Conservation (phyloP, 306 rosid genomes). For the Dalbergia cultrata region DNA sequence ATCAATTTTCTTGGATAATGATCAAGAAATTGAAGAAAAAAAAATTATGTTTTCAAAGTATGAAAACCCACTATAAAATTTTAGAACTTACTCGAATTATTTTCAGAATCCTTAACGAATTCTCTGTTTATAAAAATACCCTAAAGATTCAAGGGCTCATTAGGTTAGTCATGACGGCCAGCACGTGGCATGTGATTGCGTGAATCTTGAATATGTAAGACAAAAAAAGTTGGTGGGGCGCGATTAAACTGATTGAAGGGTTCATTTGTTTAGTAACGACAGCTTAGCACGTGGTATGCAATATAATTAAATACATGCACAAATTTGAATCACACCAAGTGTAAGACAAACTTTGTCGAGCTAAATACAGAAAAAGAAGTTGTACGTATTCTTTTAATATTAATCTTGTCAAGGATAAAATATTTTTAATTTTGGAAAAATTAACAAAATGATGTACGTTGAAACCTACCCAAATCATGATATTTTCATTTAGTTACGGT, state of each 20-base stretch:
- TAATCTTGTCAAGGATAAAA: background rate
- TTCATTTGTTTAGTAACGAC: background rate
- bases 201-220: background rate
- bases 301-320: background rate
- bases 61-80: too few relatives aligned
- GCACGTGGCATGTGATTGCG: background rate
- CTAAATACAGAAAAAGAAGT: background rate
- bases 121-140: too few relatives aligned
- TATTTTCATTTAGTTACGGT: too few relatives aligned
- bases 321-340: background rate
- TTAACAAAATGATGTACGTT: background rate
- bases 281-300: background rate
- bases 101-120: too few relatives aligned
- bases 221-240: background rate
- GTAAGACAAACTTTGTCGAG: background rate
- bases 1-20: too few relatives aligned
- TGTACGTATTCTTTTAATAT: background rate
- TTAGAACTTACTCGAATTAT: too few relatives aligned
- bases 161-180: background rate
- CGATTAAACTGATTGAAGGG: background rate
- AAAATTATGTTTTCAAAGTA: too few relatives aligned
- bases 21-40: too few relatives aligned
- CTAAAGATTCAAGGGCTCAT: background rate
- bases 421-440: background rate
- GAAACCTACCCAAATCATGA: background rate